phyloP scores from a whole-genome alignment of 805 yeast genomes.

The Yamadazyma nakazawae region DNA sequence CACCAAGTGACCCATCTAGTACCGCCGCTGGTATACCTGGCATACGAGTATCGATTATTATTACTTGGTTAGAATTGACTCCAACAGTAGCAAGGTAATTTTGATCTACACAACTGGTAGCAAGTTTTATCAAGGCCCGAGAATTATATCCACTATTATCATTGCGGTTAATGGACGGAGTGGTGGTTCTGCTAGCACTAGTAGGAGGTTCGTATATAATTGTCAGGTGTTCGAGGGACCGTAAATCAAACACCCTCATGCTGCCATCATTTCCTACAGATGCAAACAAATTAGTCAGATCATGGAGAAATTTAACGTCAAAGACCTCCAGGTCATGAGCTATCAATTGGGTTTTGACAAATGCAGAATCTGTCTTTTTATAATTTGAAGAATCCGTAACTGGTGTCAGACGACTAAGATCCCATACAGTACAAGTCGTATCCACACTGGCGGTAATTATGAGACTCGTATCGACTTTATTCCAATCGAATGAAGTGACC shows the following conservation, averaged over 20 bases:
- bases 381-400: conserved; percentile 1
- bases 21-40: conserved; percentile 80
- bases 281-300: conserved; percentile 74
- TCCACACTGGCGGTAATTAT: conserved; percentile 87
- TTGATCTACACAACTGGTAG: conserved; percentile 75
- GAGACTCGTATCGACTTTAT: conserved; percentile 59
- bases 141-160: conserved; percentile 19
- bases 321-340: conserved; percentile 96
- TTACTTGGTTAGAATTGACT: conserved; percentile 59
- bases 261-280: conserved; percentile 96
- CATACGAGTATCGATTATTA: conserved; percentile 77
- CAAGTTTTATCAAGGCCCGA: conserved; percentile 68
- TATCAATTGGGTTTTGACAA: conserved; percentile 87
- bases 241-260: conserved; percentile 83
- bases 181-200: conserved; percentile 13
- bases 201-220: conserved; percentile 82
- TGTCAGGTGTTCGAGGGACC: conserved; percentile 89
- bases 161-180: conserved; percentile 3
- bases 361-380: conserved; percentile 42
- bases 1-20: conserved; percentile 53
- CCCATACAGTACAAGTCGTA: conserved; percentile 98
- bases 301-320: conserved; percentile 82
- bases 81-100: conserved; percentile 84
- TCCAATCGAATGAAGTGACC: conserved; percentile 93
- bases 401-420: conserved; percentile 40